Percentiles rank a stretch among this genome's conserved stretches.
Evolutionary conservation across 2,329 filamentous ascomycete species (phyloP).

Genomic region (Neonectria punicea): DNA sequence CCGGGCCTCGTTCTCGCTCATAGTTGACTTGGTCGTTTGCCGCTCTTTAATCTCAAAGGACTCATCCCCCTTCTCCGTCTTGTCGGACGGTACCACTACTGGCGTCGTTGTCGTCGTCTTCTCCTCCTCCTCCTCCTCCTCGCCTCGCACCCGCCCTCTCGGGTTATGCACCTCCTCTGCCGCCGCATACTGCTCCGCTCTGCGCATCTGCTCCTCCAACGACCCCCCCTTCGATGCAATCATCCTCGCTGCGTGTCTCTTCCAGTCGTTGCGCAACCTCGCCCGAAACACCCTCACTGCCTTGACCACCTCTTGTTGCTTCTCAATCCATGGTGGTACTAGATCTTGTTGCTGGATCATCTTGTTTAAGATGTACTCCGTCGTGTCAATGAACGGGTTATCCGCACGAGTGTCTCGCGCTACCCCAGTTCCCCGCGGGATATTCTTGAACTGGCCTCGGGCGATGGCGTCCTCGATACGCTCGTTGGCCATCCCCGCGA

Average conservation of each 20-base stretch:
- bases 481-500: slow-evolving; percentile 88
- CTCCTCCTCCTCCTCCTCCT: slow-evolving; percentile 56
- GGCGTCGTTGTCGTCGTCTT: slow-evolving; percentile 59
- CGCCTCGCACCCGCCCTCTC: slow-evolving; percentile 51
- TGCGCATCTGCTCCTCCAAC: slow-evolving; percentile 75
- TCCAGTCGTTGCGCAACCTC: slow-evolving; percentile 85
- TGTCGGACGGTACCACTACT: slow-evolving; percentile 55
- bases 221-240: slow-evolving; percentile 83
- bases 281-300: slow-evolving; percentile 76
- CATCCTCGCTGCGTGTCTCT: slow-evolving; percentile 79
- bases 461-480: slow-evolving; percentile 94
- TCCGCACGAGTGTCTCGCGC: slow-evolving; percentile 83
- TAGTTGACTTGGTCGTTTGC: background rate
- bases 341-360: slow-evolving; percentile 97
- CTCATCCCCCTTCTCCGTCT: slow-evolving; percentile 49
- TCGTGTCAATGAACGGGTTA: slow-evolving; percentile 93
- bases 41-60: slow-evolving; percentile 41
- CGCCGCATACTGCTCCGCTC: slow-evolving; percentile 78
- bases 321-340: slow-evolving; percentile 98
- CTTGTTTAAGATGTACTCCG: slow-evolving; percentile 98
- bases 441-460: slow-evolving; percentile 86
- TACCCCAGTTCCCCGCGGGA: slow-evolving; percentile 82
- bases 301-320: slow-evolving; percentile 88
- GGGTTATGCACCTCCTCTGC: slow-evolving; percentile 78
- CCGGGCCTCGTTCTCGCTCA: background rate